These are phyloP conservation scores for Trichophyton verrucosum DNA, from an alignment of 2,329 filamentous ascomycete species.

Conservation along the genomic window DNA sequence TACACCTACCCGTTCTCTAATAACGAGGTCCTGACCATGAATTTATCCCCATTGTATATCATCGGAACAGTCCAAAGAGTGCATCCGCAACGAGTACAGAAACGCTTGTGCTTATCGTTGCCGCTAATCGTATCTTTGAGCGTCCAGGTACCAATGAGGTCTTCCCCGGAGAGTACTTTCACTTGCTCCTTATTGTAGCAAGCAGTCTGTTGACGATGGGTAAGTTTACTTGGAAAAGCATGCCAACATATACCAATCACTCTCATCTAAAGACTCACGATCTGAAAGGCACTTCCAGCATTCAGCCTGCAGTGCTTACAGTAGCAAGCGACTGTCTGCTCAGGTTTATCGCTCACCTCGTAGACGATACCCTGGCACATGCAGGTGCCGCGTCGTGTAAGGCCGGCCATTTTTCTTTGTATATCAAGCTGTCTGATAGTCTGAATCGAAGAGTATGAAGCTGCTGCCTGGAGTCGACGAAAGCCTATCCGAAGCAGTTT, in stretches of 20 bases:
- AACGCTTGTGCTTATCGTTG: conserved; percentile 1
- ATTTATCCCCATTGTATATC: not conserved
- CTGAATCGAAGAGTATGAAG: too few relatives aligned
- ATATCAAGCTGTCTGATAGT: too few relatives aligned
- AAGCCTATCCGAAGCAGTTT: too few relatives aligned
- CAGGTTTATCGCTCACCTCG: not conserved
- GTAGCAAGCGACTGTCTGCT: not conserved
- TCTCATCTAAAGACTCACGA: not conserved
- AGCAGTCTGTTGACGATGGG: not conserved
- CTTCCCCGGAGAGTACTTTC: not conserved
- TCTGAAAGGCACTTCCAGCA: not conserved
- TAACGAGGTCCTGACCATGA: not conserved
- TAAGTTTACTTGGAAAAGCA: not conserved
- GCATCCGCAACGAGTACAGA: conserved; percentile 5
- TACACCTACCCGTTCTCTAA: not conserved
- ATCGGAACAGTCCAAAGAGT: conserved; percentile 10
- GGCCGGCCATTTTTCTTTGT: not conserved
- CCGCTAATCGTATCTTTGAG: not conserved
- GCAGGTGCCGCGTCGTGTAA: not conserved
- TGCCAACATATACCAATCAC: not conserved
- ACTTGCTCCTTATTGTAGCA: not conserved
- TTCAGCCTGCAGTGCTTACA: not conserved
- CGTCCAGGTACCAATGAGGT: not conserved
- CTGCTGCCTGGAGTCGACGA: too few relatives aligned
- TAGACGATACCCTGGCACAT: not conserved